phyloP scores from a whole-genome alignment of 164 flowering plant genomes.

The Cinnamomum chago region DNA sequence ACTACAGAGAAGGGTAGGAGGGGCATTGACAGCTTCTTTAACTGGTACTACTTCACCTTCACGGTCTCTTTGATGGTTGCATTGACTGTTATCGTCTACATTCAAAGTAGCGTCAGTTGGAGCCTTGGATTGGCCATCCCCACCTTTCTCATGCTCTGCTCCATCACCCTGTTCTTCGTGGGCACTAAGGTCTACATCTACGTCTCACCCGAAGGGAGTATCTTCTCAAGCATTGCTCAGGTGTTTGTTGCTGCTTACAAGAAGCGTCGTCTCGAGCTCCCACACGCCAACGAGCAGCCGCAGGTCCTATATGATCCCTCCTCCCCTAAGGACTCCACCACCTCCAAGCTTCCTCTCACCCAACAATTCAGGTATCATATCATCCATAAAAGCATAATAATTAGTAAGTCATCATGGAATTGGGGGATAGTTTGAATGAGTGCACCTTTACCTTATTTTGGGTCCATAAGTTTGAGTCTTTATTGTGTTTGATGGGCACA shows the following conservation, averaged over 20 bases:
- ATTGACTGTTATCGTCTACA: conserved; percentile 60
- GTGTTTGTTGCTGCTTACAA: conserved; percentile 56
- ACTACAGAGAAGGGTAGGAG: conserved; percentile 57
- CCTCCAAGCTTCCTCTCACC: conserved; percentile 12
- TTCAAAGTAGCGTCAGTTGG: conserved; percentile 76
- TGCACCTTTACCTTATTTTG: too few species aligned
- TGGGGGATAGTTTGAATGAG: too few species aligned
- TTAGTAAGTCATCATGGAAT: neutral
- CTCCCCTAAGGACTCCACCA: conserved; percentile 4
- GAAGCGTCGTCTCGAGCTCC: conserved; percentile 41
- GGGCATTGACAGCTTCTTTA: conserved; percentile 75
- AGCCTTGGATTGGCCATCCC: conserved; percentile 64
- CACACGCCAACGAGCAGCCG: conserved; percentile 1
- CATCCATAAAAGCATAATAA: neutral
- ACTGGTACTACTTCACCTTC: conserved; percentile 81
- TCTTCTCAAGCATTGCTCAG: conserved; percentile 50
- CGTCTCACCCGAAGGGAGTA: conserved; percentile 66
- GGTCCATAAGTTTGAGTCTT: neutral
- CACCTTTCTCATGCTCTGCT: conserved; percentile 46
- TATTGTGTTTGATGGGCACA: neutral
- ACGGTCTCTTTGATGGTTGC: conserved; percentile 53
- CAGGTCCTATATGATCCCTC: conserved; percentile 1
- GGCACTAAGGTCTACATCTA: conserved; percentile 58
- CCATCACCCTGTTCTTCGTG: conserved; percentile 52
- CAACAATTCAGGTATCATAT: conserved; percentile 9